A percentile compares a stretch with the other conserved stretches of the same genome.
Conservation (phyloP, 768 basidiomycete species). For the Russula brevipes region DNA sequence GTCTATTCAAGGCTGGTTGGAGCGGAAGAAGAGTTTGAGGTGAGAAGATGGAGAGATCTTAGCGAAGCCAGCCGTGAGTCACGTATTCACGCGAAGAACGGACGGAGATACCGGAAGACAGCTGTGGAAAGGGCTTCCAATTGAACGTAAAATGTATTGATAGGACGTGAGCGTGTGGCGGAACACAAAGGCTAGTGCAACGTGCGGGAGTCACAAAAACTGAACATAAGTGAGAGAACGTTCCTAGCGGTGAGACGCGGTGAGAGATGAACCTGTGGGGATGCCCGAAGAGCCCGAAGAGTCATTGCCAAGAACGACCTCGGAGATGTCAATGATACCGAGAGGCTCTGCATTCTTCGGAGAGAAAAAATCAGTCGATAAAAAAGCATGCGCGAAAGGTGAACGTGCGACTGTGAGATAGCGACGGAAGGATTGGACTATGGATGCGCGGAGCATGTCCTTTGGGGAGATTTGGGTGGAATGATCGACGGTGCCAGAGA, state of each 20-base stretch:
- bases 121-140: slow-evolving; percentile 31
- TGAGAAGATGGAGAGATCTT: slow-evolving; percentile 17
- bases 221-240: slow-evolving; percentile 39
- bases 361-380: slow-evolving; percentile 19
- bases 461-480: slow-evolving; percentile 34
- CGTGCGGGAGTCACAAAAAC: slow-evolving; percentile 34
- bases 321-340: slow-evolving; percentile 17
- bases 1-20: slow-evolving; percentile 14
- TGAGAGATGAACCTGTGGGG: slow-evolving; percentile 16
- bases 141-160: slow-evolving; percentile 40
- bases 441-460: slow-evolving; percentile 45
- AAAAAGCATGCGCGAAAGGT: slow-evolving; percentile 2
- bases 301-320: slow-evolving; percentile 9
- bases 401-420: slow-evolving; percentile 36
- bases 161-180: slow-evolving; percentile 32
- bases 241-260: neutral
- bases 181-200: slow-evolving; percentile 19
- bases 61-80: slow-evolving; percentile 1
- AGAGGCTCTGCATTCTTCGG: slow-evolving; percentile 43
- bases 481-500: slow-evolving; percentile 52
- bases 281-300: neutral
- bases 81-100: slow-evolving; percentile 51
- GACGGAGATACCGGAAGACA: slow-evolving; percentile 5
- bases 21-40: slow-evolving; percentile 19
- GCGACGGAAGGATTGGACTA: slow-evolving; percentile 44